These are phyloP conservation scores for Vaccinium darrowii DNA, from an alignment of 148 eudicot genomes.

Conservation along the genomic window DNA sequence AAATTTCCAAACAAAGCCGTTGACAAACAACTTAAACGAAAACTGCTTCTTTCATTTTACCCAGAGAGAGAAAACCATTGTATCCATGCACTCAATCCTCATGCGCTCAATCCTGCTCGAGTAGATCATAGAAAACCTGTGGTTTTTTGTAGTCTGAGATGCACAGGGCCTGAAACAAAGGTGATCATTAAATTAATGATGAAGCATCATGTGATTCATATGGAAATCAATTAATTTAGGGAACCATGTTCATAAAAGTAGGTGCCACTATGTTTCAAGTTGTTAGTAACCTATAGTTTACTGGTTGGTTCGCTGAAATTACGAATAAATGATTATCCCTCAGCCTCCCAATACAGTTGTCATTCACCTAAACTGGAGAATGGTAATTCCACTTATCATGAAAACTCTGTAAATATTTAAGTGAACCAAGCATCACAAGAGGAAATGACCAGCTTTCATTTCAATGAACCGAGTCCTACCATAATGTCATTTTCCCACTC, in stretches of 20 bases:
- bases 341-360: neutral
- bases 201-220: too few species aligned
- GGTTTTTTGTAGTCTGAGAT: constrained; percentile 57
- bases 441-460: neutral
- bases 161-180: constrained; percentile 51
- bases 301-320: neutral
- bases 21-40: neutral
- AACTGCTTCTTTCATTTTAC: neutral
- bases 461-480: neutral
- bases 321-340: neutral
- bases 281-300: neutral
- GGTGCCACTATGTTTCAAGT: neutral
- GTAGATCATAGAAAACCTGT: constrained; percentile 61
- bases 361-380: neutral
- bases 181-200: neutral
- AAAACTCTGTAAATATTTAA: neutral
- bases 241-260: neutral
- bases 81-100: neutral
- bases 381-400: neutral
- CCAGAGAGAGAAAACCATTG: neutral
- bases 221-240: neutral
- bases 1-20: neutral
- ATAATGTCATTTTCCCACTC: neutral
- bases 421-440: neutral
- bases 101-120: constrained; percentile 16